phyloP scores from a whole-genome alignment of 1,284 basidiomycete genomes.

The Tilletia walkeri region DNA sequence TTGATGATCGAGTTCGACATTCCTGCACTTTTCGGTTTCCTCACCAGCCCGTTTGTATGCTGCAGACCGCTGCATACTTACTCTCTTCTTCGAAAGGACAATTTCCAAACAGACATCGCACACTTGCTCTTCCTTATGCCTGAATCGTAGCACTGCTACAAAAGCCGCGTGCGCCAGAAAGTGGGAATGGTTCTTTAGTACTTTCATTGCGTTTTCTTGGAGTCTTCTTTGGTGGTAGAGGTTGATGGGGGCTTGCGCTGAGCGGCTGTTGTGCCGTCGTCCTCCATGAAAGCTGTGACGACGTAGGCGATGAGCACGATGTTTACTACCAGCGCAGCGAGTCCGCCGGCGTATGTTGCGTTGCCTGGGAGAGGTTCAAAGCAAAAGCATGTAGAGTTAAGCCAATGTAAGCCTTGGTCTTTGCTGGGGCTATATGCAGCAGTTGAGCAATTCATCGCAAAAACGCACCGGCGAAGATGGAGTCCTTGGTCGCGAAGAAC shows the following conservation, averaged over 20 bases:
- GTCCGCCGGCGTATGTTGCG: conserved; percentile 49
- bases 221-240: background rate
- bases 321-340: conserved; percentile 52
- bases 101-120: too few relatives aligned
- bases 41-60: too few relatives aligned
- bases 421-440: background rate
- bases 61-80: too few relatives aligned
- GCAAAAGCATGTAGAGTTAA: too few relatives aligned
- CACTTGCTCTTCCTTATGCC: too few relatives aligned
- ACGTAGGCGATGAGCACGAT: conserved; percentile 51
- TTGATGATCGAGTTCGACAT: too few relatives aligned
- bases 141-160: too few relatives aligned
- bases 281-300: conserved; percentile 49
- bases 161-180: too few relatives aligned
- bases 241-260: conserved; percentile 2
- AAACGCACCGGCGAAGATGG: conserved; percentile 37
- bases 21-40: too few relatives aligned
- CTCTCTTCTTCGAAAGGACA: too few relatives aligned
- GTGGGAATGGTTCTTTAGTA: too few relatives aligned
- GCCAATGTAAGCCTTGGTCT: background rate
- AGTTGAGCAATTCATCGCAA: background rate
- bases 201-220: conserved; percentile 12
- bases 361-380: conserved; percentile 31
- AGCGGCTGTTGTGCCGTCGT: conserved; percentile 26
- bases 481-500: conserved; percentile 46